Evolutionary conservation across 1,284 basidiomycete genomes (phyloP), one percentile per base, ranked within the genome.

Genomic region (Trichosporon sp.): DNA sequence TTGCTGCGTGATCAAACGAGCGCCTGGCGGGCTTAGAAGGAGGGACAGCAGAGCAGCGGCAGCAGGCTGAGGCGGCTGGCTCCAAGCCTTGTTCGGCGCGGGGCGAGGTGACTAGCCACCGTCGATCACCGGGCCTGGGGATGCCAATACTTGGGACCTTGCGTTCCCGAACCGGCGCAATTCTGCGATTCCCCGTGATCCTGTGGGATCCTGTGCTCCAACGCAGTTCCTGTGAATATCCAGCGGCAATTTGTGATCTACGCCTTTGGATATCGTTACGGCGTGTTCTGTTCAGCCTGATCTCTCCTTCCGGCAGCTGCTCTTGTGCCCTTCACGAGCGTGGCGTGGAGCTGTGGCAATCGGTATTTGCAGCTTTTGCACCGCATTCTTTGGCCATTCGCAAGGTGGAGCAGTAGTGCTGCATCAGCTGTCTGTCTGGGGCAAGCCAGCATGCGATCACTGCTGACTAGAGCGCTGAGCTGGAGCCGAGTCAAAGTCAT

Each of bases 61-160:
- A 40, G 12, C 38, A 12, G 38, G 12, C 38, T 40, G 8, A 26
- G 26, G 26, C 38, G 11, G 38, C 38, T 5, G 35, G 38, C 11
- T 40, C 12, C 38, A 16, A 16, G 43, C 43, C 6, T 4, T 8
- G 46, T 8, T 19, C 46, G n/a, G 46, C n/a, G 19, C 16, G 46
- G 16, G 46, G 51, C 51, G 51, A 26, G 19, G 51, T 54, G 51
- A 54, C 51, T 54, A 54, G 51, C 51, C 51, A 54, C 21, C 51
- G 51, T 54, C 51, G 51, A 54, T 54, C 51, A 54, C 51, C 10
- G 51, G 51, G 8, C 51, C 51, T 54, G 51, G 51, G 43, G 43
- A n/a, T 5, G 26, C 2, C 11, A 12, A 40, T 40, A 19, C 21
- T 54, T 8, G 48, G 51, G 19, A 54, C 16, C 43, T 51, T 54